Evolutionary conservation across 2,329 filamentous ascomycete genomes (phyloP).

Genomic region (Thelonectria discophora): DNA sequence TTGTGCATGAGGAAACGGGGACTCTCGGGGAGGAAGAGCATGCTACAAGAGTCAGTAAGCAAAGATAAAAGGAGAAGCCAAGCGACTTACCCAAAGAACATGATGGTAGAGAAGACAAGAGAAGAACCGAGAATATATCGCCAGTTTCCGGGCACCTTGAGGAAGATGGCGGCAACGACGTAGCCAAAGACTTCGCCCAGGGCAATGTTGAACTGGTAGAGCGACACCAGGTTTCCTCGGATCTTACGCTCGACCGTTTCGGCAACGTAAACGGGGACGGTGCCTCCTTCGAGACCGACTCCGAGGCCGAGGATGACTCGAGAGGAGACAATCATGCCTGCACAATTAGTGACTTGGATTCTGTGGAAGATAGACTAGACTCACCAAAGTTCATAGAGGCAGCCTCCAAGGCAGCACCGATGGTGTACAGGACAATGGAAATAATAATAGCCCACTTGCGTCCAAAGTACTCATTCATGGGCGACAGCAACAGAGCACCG

Average conservation of each 20-base stretch:
- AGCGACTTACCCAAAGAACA: slow-evolving; percentile 46
- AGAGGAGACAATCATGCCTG: slow-evolving; percentile 72
- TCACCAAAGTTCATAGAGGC: slow-evolving; percentile 70
- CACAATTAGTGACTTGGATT: not conserved
- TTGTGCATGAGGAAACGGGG: slow-evolving; percentile 78
- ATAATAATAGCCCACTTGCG: slow-evolving; percentile 75
- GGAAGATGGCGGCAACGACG: slow-evolving; percentile 76
- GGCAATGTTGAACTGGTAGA: slow-evolving; percentile 81
- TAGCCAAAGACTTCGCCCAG: slow-evolving; percentile 79
- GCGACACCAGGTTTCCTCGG: slow-evolving; percentile 75
- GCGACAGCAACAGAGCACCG: slow-evolving; percentile 72
- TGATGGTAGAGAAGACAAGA: slow-evolving; percentile 68
- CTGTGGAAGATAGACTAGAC: not conserved
- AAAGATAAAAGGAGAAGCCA: slow-evolving; percentile 57
- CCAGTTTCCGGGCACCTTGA: slow-evolving; percentile 75
- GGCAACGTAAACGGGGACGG: slow-evolving; percentile 78
- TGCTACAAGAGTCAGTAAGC: slow-evolving; percentile 55
- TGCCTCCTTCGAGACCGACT: slow-evolving; percentile 78
- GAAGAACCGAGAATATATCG: slow-evolving; percentile 78
- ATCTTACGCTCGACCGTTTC: slow-evolving; percentile 74
- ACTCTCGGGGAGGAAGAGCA: slow-evolving; percentile 76
- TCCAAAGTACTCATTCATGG: slow-evolving; percentile 73
- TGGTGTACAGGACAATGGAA: slow-evolving; percentile 73
- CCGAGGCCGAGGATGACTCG: slow-evolving; percentile 75
- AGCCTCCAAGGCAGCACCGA: slow-evolving; percentile 74